Conservation (phyloP, 305 asterid genomes). For the Coffea humblotiana region DNA sequence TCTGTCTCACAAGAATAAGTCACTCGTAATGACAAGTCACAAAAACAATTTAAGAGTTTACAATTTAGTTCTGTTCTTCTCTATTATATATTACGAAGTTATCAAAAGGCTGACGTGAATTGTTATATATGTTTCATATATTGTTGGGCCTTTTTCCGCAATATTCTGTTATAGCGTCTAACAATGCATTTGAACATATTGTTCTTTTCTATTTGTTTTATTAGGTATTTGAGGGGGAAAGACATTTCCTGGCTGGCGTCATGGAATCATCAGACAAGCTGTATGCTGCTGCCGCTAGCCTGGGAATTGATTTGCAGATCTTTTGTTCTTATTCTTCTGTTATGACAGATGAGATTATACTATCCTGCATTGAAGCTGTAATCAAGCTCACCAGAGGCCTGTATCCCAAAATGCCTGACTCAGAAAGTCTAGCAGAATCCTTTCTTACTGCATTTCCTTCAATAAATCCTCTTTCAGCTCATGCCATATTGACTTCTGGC, state of each 20-base stretch:
- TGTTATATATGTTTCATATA: neutral
- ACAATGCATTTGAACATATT: constrained; percentile 26
- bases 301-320: constrained; percentile 83
- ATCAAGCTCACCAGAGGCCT: constrained; percentile 49
- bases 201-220: constrained; percentile 26
- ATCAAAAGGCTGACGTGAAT: neutral
- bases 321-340: constrained; percentile 77
- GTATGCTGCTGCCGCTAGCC: constrained; percentile 94
- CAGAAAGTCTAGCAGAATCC: constrained; percentile 87
- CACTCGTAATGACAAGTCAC: neutral
- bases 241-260: constrained; percentile 55
- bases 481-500: constrained; percentile 81
- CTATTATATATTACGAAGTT: neutral
- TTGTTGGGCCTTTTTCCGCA: neutral
- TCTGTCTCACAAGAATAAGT: neutral
- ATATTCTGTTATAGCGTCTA: neutral
- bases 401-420: constrained; percentile 72
- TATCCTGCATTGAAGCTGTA: constrained; percentile 70
- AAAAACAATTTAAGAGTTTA: neutral
- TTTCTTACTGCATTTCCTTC: constrained; percentile 94
- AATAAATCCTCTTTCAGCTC: constrained; percentile 90
- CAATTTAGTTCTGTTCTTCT: neutral
- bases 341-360: constrained; percentile 81
- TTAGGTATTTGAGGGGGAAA: constrained; percentile 95
- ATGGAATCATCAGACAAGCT: constrained; percentile 97